phyloP scores from a whole-genome alignment of 441 rosid genomes.

The Adansonia rubrostipa region DNA sequence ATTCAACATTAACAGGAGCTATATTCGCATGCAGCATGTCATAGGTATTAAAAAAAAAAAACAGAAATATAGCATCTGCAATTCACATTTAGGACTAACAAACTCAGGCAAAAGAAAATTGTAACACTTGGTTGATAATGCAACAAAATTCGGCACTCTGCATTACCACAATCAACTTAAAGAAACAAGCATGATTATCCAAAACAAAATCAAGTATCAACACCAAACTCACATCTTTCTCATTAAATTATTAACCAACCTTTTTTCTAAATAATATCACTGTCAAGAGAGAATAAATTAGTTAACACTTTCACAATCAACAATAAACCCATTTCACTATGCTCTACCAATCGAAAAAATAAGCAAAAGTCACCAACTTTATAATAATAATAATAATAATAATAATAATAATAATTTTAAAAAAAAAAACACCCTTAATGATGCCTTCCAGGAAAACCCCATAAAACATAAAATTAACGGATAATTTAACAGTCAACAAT shows the following conservation, averaged over 20 bases:
- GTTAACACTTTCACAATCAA: constrained; percentile 9
- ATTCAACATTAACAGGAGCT: not conserved
- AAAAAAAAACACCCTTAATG: not conserved
- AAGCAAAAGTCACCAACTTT: not conserved
- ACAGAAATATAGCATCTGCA: not conserved
- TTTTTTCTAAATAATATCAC: not conserved
- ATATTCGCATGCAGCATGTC: not conserved
- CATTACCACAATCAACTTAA: not conserved
- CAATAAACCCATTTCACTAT: not conserved
- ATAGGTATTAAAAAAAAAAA: not conserved
- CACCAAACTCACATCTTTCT: not conserved
- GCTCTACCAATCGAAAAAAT: not conserved
- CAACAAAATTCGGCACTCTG: constrained; percentile 7
- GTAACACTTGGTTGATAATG: not conserved
- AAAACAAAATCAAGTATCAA: constrained; percentile 6
- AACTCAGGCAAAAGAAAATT: not conserved
- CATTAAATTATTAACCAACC: not conserved
- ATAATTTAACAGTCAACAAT: constrained; percentile 2
- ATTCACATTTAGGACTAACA: not conserved
- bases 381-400: not conserved
- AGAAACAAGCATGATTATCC: not conserved
- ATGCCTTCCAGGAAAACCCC: not conserved
- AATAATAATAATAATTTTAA: no score
- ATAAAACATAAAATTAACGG: not conserved
- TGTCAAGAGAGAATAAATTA: not conserved